phyloP scores from a whole-genome alignment of 805 yeast species.

The Pichia rugopelliculosa region DNA sequence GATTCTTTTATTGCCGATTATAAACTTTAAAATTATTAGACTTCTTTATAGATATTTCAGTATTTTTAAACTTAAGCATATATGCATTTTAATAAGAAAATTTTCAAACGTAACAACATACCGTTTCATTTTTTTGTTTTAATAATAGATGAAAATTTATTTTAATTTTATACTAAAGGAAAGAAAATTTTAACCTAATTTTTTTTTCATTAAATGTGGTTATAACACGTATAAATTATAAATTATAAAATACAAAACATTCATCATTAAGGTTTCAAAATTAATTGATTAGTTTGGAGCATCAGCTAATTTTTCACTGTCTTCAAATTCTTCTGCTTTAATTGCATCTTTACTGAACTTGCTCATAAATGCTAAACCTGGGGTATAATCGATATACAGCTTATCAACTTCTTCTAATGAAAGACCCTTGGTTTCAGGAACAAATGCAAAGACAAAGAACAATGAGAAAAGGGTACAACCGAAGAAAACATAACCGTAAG shows the following conservation, averaged over 20 bases:
- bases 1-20: conserved; percentile 1
- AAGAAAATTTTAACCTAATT: no score
- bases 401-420: conserved; percentile 51
- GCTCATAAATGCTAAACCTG: conserved; percentile 25
- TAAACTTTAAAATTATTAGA: background rate
- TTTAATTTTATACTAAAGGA: no score
- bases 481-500: conserved; percentile 50
- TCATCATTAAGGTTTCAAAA: background rate
- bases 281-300: background rate
- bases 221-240: background rate
- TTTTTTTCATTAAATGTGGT: background rate
- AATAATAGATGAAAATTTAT: no score
- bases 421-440: conserved; percentile 50
- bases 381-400: conserved; percentile 33
- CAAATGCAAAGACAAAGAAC: conserved; percentile 47
- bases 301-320: background rate
- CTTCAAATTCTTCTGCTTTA: background rate
- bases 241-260: background rate
- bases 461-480: conserved; percentile 48
- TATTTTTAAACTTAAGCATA: no score
- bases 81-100: no score
- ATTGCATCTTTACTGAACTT: conserved; percentile 19
- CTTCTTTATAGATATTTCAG: no score
- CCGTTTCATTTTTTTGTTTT: no score
- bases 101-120: no score